Evolutionary conservation across 2,329 filamentous ascomycete species (phyloP).

Genomic region (Alternaria hordeiaustralica): DNA sequence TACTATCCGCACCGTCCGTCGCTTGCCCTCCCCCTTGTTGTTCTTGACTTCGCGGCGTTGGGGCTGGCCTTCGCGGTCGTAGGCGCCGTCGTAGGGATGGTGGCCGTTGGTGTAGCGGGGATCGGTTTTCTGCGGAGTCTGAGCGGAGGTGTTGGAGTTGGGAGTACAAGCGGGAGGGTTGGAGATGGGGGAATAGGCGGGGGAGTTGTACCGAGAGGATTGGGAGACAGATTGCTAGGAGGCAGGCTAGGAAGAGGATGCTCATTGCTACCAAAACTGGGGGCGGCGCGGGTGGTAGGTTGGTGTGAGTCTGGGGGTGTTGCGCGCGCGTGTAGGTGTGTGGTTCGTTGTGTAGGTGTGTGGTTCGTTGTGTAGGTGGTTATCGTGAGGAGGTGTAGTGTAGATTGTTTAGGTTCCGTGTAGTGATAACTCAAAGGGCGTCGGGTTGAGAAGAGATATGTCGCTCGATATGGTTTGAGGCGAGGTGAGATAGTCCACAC

Average conservation of each 20-base stretch:
- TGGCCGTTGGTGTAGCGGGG: constrained; percentile 15
- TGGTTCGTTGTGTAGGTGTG: no score
- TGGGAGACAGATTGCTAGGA: constrained; percentile 30
- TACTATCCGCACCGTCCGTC: constrained; percentile 15
- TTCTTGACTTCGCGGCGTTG: background rate
- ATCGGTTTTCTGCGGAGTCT: constrained; percentile 20
- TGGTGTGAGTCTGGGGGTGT: background rate
- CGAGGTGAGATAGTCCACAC: background rate
- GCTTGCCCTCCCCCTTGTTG: background rate
- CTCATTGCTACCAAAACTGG: constrained; percentile 6
- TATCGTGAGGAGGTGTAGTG: background rate
- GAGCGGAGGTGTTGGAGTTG: background rate
- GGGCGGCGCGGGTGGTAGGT: background rate
- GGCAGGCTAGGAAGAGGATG: constrained; percentile 24
- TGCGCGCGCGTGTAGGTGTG: background rate
- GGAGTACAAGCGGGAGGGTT: constrained; percentile 14
- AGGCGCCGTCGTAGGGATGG: constrained; percentile 13
- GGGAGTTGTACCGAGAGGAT: constrained; percentile 32
- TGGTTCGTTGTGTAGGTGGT: background rate
- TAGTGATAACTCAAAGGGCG: background rate
- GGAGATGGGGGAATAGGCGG: constrained; percentile 9
- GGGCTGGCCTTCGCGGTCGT: background rate
- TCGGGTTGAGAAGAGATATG: background rate
- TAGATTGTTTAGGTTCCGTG: background rate
- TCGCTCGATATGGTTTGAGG: no score